Percentiles rank a stretch among this genome's conserved stretches.
These are phyloP conservation scores for Helotiales sp. DNA, from an alignment of 2,329 filamentous ascomycete genomes.

Conservation along the genomic window DNA sequence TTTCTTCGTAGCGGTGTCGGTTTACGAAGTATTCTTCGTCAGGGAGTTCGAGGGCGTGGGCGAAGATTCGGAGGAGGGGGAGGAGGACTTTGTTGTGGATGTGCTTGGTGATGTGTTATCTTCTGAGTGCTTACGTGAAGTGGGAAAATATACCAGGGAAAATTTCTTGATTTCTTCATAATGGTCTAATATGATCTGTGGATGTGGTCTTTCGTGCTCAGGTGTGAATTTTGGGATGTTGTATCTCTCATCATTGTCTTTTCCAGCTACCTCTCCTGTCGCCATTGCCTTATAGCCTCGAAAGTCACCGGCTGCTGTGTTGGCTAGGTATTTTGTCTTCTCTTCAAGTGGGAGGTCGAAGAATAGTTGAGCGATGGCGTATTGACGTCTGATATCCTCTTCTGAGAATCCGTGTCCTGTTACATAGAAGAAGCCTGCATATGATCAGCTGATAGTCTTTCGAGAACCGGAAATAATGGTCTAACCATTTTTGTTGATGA, in stretches of 20 bases:
- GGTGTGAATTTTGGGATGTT: constrained; percentile 57
- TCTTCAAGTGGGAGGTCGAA: constrained; percentile 56
- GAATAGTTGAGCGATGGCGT: constrained; percentile 57
- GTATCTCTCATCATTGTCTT: constrained; percentile 57
- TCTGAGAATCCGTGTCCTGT: constrained; percentile 58
- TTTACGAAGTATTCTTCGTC: constrained; percentile 55
- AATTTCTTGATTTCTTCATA: constrained; percentile 56
- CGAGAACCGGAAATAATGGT: not conserved
- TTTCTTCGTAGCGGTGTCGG: constrained; percentile 54
- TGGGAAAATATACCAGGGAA: not conserved
- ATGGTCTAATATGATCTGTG: constrained; percentile 47
- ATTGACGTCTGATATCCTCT: constrained; percentile 58
- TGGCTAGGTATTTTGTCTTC: constrained; percentile 56
- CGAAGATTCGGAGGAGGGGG: constrained; percentile 57
- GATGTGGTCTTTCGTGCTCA: constrained; percentile 43
- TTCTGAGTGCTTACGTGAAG: not conserved
- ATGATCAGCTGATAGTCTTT: not conserved
- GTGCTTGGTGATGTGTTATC: not conserved
- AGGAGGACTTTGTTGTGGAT: constrained; percentile 53
- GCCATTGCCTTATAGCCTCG: constrained; percentile 50
- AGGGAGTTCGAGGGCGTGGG: constrained; percentile 58
- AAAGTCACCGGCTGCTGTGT: constrained; percentile 47
- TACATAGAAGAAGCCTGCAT: constrained; percentile 59
- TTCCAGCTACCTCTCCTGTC: constrained; percentile 3
- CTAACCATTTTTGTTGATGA: constrained; percentile 35